Percentiles rank a stretch among this genome's conserved stretches.
Evolutionary conservation across 148 eudicot species (phyloP).

Genomic region (Chenopodium suecicum): DNA sequence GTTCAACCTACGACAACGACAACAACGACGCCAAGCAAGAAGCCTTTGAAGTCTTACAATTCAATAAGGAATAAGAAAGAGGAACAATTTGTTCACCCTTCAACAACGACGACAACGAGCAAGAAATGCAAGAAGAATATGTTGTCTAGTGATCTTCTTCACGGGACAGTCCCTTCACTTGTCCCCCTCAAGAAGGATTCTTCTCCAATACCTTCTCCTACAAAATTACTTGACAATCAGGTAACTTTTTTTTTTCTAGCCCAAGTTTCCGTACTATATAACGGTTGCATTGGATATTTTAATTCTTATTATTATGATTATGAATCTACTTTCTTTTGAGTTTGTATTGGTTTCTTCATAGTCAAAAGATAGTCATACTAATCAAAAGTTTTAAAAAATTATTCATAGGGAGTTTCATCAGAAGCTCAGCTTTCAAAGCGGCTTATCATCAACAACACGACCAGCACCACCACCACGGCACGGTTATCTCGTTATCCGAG

Average conservation of each 20-base stretch:
- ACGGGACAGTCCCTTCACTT: constrained; percentile 44
- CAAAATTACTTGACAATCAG: constrained; percentile 49
- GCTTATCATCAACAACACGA: neutral
- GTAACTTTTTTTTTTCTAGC: constrained; percentile 24
- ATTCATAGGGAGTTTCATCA: constrained; percentile 34
- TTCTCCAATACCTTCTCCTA: constrained; percentile 29
- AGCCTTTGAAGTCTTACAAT: constrained; percentile 24
- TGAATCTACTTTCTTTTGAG: neutral
- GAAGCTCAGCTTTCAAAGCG: constrained; percentile 40
- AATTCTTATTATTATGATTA: neutral
- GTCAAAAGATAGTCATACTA: constrained; percentile 13
- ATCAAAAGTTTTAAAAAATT: neutral
- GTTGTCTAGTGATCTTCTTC: constrained; percentile 47
- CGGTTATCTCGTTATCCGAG: constrained; percentile 46
- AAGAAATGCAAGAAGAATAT: constrained; percentile 60
- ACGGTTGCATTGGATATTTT: neutral
- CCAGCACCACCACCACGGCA: constrained; percentile 13
- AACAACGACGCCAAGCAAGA: constrained; percentile 2
- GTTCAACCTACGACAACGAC: too few species aligned
- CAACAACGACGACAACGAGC: constrained; percentile 14
- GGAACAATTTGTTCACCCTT: constrained; percentile 50
- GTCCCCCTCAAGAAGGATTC: constrained; percentile 51
- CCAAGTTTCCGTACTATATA: neutral
- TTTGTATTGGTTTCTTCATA: neutral
- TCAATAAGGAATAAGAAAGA: constrained; percentile 54